Evolutionary conservation across 768 basidiomycete genomes (phyloP), one percentile per base, ranked within the genome.

Genomic region (Heimioporus sp.): DNA sequence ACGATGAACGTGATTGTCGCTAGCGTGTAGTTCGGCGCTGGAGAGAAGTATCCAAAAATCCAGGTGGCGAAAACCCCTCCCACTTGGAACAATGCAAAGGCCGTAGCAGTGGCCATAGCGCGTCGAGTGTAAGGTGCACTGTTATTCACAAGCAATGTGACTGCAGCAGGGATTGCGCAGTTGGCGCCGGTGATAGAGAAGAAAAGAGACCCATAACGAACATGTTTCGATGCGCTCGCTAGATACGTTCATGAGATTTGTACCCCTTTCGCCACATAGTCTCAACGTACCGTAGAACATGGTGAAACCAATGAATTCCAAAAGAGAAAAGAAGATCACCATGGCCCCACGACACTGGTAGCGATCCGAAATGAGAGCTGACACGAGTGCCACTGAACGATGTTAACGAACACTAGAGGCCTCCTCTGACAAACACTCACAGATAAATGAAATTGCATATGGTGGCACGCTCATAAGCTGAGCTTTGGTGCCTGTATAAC

Each of bases 111-210:
- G 13, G 76, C 72, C 1, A 82, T 83, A 2, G 82, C 85, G 7
- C 84, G 77, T 35, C 81, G 72, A 21, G 72, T 67, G 52, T 82
- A 75, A 0, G 84, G 84, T 3, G 79, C 71, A 4, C 79, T 73
- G 65, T 86, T 86, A 65, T 86, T 86, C 10, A 81, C 75, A 43
- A 73, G 67, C 85, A 84, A 86, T 0, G 83, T 76, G 1, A 72
- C 73, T 16, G 81, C 58, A 0, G 81, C 70, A 0, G 84, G 82
- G 1, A 76, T 78, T 0, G 72, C 64, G 30, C 73, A 64, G 62
- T 80, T 83, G 1, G 74, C 69, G 7, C 84, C 82, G 0, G 77
- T 58, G 24, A 83, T 70, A 4, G 75, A 74, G 47, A 85, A 68
- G 71, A 85, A 85, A 2, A 87, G 71, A 6, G 80, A 79, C 12